Evolutionary conservation across 805 yeast species (phyloP), one percentile per base, ranked within the genome.

Genomic region (Barnettozyma californica): DNA sequence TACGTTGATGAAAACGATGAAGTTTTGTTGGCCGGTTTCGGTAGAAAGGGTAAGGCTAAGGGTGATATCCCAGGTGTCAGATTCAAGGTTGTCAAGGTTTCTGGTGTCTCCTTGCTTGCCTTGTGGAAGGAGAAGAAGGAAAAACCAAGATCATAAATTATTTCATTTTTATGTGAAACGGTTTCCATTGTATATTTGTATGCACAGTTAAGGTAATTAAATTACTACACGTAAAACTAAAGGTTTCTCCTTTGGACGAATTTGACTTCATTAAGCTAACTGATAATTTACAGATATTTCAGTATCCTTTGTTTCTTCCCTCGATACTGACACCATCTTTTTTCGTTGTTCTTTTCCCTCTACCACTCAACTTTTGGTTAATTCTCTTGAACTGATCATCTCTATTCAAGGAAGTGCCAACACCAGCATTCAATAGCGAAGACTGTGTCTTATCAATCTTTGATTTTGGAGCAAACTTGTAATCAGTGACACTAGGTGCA

Each of bases 51-150:
- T 83, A 94, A 94, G 85, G 99, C 99, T 77, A 94, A 94, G 95
- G 99, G 99, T 84, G 99, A 94, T 91, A 92, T 94, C 73, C 99
- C 99, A 77, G 99, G 99, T 89, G 99, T 94, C 74, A 94, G 99
- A 87, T 94, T 94, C 90, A 94, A 94, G 88, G 99, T 94, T 75
- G 99, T 94, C 75, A 94, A 94, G 84, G 99, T 94, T 68, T 88
- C 99, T 68, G 99, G 99, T 87, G 99, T 95, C 70, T 94, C 99
- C 68, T 84, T 94, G 77, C 84, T 91, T 75, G 99, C 99, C 75
- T 85, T 94, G 78, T 94, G 97, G 97, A 94, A 92, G 84, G 99
- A 95, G 84, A 94, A 94, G 97, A 94, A 94, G 89, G 99, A 95
- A 84, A 94, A 94, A 91, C 98, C 98, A 83, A 90, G 99, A 84